Percentiles rank a stretch among this genome's conserved stretches.
phyloP scores from a whole-genome alignment of 768 basidiomycete species.

The Phylloporus sp. region DNA sequence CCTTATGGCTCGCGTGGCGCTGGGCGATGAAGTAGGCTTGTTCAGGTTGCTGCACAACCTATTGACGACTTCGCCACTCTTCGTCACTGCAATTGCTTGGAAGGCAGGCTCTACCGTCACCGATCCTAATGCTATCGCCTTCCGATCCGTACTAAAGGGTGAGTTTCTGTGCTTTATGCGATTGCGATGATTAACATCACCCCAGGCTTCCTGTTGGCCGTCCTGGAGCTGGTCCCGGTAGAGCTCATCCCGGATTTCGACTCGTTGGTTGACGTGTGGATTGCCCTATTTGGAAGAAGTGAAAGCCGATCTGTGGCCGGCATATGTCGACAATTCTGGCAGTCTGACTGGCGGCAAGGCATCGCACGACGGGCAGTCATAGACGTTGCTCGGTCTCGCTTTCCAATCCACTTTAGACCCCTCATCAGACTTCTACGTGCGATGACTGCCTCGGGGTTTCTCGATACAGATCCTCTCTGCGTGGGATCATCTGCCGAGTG shows the following conservation, averaged over 20 bases:
- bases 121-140: constrained; percentile 75
- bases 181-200: constrained; percentile 1
- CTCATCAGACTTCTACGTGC: constrained; percentile 71
- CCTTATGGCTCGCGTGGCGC: constrained; percentile 55
- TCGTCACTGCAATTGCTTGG: constrained; percentile 72
- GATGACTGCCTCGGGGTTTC: constrained; percentile 73
- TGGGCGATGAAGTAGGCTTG: constrained; percentile 57
- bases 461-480: constrained; percentile 67
- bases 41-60: constrained; percentile 55
- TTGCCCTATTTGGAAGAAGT: constrained; percentile 74
- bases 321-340: constrained; percentile 83
- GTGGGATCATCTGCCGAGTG: constrained; percentile 42
- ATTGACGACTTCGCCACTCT: constrained; percentile 68
- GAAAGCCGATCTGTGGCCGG: constrained; percentile 55
- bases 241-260: constrained; percentile 78
- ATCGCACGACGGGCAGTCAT: constrained; percentile 74
- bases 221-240: constrained; percentile 70
- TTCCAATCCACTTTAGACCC: constrained; percentile 73
- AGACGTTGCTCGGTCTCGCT: constrained; percentile 77
- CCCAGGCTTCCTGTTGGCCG: constrained; percentile 69
- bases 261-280: constrained; percentile 70
- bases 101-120: constrained; percentile 62
- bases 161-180: constrained; percentile 9
- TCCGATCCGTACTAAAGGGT: constrained; percentile 85
- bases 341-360: constrained; percentile 65